These are phyloP conservation scores for Aspergillus fructus DNA, from an alignment of 2,329 filamentous ascomycete species.

Conservation along the genomic window DNA sequence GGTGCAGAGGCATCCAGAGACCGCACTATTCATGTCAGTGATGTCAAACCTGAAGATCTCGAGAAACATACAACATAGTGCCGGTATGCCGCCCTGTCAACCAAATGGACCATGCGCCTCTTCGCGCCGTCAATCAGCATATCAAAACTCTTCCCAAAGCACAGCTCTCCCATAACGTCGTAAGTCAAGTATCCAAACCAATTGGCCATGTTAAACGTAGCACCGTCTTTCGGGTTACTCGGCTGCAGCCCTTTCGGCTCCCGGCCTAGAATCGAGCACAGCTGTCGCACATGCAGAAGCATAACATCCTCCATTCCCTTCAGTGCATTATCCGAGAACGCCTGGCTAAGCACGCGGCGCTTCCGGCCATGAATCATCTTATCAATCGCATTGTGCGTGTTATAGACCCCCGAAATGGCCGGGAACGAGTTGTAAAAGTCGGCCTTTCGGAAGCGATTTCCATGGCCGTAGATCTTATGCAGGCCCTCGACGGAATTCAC, in stretches of 20 bases:
- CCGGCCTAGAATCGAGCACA: slow-evolving; percentile 48
- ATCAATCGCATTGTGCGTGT: slow-evolving; percentile 71
- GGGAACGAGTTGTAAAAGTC: slow-evolving; percentile 74
- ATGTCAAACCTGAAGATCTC: not conserved
- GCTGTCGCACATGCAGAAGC: slow-evolving; percentile 64
- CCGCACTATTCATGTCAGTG: slow-evolving; percentile 55
- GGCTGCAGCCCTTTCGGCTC: slow-evolving; percentile 16
- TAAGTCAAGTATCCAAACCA: slow-evolving; percentile 49
- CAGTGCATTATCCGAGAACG: slow-evolving; percentile 66
- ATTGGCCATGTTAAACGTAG: slow-evolving; percentile 28
- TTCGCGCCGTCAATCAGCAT: slow-evolving; percentile 45
- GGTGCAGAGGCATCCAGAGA: slow-evolving; percentile 68
- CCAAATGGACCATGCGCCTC: slow-evolving; percentile 66
- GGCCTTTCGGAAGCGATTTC: slow-evolving; percentile 54
- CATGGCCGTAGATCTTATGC: slow-evolving; percentile 43
- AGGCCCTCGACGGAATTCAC: slow-evolving; percentile 69
- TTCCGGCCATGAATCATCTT: slow-evolving; percentile 69
- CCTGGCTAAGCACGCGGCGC: slow-evolving; percentile 68
- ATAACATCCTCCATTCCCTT: slow-evolving; percentile 69
- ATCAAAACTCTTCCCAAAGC: slow-evolving; percentile 53
- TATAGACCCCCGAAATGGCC: slow-evolving; percentile 62
- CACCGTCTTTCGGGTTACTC: slow-evolving; percentile 23
- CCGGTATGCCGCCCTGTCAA: slow-evolving; percentile 66
- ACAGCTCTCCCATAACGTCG: slow-evolving; percentile 53
- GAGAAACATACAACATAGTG: slow-evolving; percentile 62